phyloP scores from a whole-genome alignment of 257 asterid species.

The Thymus quinquecostatus region DNA sequence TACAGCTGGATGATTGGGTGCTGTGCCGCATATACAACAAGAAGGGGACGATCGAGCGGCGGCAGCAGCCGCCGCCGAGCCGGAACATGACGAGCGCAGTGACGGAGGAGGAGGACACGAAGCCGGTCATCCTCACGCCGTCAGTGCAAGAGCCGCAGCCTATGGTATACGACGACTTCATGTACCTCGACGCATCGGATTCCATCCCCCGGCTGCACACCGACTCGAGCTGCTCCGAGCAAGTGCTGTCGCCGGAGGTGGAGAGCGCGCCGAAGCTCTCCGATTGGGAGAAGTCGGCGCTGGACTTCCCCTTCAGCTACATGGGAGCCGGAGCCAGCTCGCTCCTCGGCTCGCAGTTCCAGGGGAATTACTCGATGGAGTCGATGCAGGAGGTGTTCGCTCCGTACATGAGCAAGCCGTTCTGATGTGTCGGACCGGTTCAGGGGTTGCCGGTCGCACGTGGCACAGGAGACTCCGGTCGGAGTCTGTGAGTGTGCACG shows the following conservation, averaged over 20 bases:
- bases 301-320: conserved; percentile 58
- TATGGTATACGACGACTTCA: conserved; percentile 52
- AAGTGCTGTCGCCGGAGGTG: conserved; percentile 85
- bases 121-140: conserved; percentile 51
- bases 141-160: conserved; percentile 45
- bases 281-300: conserved; percentile 64
- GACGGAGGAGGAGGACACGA: conserved; percentile 48
- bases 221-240: conserved; percentile 85
- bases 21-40: conserved; percentile 94
- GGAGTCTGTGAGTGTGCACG: conserved; percentile 62
- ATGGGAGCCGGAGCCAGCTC: conserved; percentile 34
- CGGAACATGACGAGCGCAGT: conserved; percentile 37
- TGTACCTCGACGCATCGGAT: conserved; percentile 67
- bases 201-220: conserved; percentile 76
- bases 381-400: conserved; percentile 67
- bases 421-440: conserved; percentile 34
- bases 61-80: conserved; percentile 31
- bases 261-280: conserved; percentile 67
- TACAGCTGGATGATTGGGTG: conserved; percentile 93
- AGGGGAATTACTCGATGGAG: conserved; percentile 52
- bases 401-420: conserved; percentile 58
- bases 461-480: conserved; percentile 50
- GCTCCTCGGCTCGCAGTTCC: conserved; percentile 46
- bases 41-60: conserved; percentile 65
- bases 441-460: conserved; percentile 32